Evolutionary conservation across 164 flowering plant species (phyloP), one percentile per base, ranked within the genome.

Genomic region (Cinnamomum micranthum): DNA sequence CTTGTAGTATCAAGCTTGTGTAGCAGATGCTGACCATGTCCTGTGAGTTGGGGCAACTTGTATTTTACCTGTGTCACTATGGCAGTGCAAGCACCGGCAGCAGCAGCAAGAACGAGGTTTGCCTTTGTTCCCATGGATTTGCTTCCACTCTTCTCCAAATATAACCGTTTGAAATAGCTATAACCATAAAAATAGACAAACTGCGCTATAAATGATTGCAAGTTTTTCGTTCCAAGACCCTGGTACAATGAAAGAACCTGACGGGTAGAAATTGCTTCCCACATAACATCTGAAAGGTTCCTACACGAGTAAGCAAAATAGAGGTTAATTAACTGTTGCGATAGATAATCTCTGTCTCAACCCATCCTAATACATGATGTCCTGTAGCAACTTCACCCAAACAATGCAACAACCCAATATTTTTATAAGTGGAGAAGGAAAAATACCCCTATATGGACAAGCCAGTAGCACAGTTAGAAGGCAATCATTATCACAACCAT

Each of bases 11-110:
- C 47, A 41, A 41, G 47, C 47, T 41, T 41, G 47, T 41, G 47
- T 41, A 41, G 47, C 47, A 41, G 47, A 41, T 41, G 47, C 47
- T 41, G 47, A 41, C 1, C 2, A 41, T 9, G 47, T 41, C 47
- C 47, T 7, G 10, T 9, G 10, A 41, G 47, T 41, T 7, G 47
- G 47, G 47, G 47, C 11, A 41, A 41, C 7, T 73, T 41, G 64
- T 28, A 70, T 64, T 67, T 72, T 67, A 85, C 94, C 84, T 90
- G 94, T 65, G 87, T 90, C 17, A 85, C 77, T 65, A 87, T 50
- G 64, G 79, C 85, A 71, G 89, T 88, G 75, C 87, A 88, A 71
- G 89, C 91, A 60, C 92, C 94, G 60, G 94, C 89, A 74, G 87
- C 94, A 52, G 90, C 91, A 71, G 94, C 94, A 78, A 88, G 59